A percentile compares a stretch with the other conserved stretches of the same genome.
phyloP scores from a whole-genome alignment of 768 basidiomycete species.

The Lyophyllum atratum region DNA sequence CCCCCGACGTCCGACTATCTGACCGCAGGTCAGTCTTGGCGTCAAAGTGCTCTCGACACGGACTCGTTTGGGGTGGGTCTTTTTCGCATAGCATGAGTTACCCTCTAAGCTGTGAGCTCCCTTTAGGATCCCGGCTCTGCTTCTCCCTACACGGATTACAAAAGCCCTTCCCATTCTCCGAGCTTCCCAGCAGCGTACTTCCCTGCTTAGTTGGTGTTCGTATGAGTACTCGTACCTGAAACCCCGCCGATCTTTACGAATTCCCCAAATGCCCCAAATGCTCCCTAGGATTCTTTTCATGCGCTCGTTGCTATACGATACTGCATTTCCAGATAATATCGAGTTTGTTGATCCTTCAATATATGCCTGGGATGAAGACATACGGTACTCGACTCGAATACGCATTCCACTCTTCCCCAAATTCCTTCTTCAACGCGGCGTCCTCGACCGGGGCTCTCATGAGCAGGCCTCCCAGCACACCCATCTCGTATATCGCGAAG shows the following conservation, averaged over 20 bases:
- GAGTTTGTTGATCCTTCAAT: background rate
- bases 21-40: background rate
- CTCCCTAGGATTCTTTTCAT: no score
- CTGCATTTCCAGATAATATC: no score
- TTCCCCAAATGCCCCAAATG: no score
- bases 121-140: background rate
- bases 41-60: background rate
- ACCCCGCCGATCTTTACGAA: no score
- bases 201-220: background rate
- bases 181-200: background rate
- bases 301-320: no score
- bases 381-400: slow-evolving; percentile 30
- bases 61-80: background rate
- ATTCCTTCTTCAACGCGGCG: slow-evolving; percentile 23
- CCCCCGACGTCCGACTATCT: background rate
- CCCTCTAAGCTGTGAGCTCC: background rate
- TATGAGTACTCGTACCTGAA: no score
- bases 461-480: background rate
- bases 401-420: slow-evolving; percentile 32
- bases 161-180: background rate
- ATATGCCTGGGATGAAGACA: slow-evolving; percentile 26
- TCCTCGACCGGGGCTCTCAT: slow-evolving; percentile 29
- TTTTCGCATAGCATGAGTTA: background rate
- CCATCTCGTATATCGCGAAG: background rate
- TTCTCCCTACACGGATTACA: background rate